Conservation (phyloP, 2,329 filamentous ascomycete genomes). For the Sclerotinia minor region DNA sequence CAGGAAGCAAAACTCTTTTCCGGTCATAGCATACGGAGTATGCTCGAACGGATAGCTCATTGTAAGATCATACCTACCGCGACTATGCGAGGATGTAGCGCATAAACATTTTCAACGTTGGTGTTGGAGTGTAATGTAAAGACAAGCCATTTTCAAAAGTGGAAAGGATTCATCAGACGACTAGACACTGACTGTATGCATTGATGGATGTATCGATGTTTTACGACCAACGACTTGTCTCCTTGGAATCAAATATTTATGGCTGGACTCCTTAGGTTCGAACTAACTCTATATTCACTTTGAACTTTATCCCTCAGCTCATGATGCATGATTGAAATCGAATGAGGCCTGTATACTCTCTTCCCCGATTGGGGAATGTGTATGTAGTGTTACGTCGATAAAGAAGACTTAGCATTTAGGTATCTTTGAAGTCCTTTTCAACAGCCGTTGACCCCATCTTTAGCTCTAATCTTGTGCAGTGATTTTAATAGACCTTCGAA, state of each 20-base stretch:
- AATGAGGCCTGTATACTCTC: not conserved
- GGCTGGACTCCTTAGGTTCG: not conserved
- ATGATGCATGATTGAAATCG: not conserved
- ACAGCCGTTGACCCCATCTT: not conserved
- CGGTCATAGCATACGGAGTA: slow-evolving; percentile 6
- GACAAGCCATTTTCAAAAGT: not conserved
- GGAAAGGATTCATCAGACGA: not conserved
- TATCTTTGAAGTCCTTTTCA: slow-evolving; percentile 1
- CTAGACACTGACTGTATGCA: not conserved
- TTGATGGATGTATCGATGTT: not conserved
- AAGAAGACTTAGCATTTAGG: slow-evolving; percentile 21
- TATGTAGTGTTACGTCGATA: slow-evolving; percentile 30
- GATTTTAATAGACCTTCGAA: slow-evolving; percentile 48
- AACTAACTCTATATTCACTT: not conserved
- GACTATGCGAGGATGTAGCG: not conserved
- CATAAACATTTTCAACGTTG: not conserved
- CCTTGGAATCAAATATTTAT: not conserved
- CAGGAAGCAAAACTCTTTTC: slow-evolving; percentile 19
- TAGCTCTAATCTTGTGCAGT: slow-evolving; percentile 42
- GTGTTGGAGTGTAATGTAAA: not conserved
- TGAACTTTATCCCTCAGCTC: not conserved
- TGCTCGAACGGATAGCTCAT: not conserved
- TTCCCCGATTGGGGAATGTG: not conserved
- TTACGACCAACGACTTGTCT: not conserved
- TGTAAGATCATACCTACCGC: too few species aligned